Percentiles rank a stretch among this genome's conserved stretches.
Conservation (phyloP, 371 early-diverging fungal species). For the Haplosporangium sp. region DNA sequence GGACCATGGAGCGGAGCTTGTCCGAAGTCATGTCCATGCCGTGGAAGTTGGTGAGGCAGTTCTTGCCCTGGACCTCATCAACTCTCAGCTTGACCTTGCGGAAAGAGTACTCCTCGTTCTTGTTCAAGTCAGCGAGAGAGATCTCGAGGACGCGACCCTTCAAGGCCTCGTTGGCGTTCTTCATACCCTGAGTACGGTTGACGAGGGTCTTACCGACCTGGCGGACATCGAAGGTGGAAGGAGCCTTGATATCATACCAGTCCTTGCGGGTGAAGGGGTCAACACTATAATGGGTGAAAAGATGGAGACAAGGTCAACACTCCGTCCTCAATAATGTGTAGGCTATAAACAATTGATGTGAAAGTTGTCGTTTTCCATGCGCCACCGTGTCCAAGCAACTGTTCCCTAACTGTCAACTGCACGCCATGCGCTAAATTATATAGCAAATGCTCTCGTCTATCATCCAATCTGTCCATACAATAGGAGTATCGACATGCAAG, state of each 20-base stretch:
- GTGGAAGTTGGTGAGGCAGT: slow-evolving; percentile 99
- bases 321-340: background rate
- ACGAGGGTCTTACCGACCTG: slow-evolving; percentile 89
- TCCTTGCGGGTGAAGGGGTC: slow-evolving; percentile 93
- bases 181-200: slow-evolving; percentile 98
- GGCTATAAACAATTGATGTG: no score
- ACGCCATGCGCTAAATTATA: no score
- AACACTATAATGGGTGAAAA: slow-evolving; percentile 48
- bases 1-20: slow-evolving; percentile 99
- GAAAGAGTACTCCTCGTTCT: slow-evolving; percentile 95
- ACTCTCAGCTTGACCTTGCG: slow-evolving; percentile 99
- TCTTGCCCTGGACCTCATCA: slow-evolving; percentile 98
- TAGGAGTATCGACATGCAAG: no score
- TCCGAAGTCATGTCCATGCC: slow-evolving; percentile 99
- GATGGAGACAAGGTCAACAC: slow-evolving; percentile 1
- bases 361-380: no score
- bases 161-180: slow-evolving; percentile 96
- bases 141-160: slow-evolving; percentile 98
- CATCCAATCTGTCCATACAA: no score
- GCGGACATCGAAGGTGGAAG: slow-evolving; percentile 94
- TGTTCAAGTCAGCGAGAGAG: slow-evolving; percentile 98
- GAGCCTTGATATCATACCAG: slow-evolving; percentile 99
- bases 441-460: no score
- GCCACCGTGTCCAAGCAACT: no score
- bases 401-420: no score